phyloP scores from a whole-genome alignment of 345 rosid species.

The Cardamine occulta region DNA sequence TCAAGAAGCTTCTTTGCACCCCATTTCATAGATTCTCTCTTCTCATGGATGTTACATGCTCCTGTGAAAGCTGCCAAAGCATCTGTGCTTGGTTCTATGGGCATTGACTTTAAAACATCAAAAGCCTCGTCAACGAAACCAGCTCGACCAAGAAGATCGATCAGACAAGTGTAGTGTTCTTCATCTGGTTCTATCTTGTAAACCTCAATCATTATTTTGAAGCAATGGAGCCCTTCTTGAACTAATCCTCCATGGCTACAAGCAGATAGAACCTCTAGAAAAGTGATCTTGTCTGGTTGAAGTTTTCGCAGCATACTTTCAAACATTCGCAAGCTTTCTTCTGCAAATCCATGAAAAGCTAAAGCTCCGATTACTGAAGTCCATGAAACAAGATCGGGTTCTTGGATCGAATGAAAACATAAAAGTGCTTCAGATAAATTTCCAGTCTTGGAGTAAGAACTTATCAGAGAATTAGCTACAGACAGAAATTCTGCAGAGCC shows the following conservation, averaged over 20 bases:
- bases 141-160: constrained; percentile 73
- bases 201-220: constrained; percentile 53
- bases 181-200: constrained; percentile 55
- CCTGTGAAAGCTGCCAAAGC: constrained; percentile 64
- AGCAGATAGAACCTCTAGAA: constrained; percentile 66
- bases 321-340: constrained; percentile 54
- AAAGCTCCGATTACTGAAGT: constrained; percentile 64
- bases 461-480: constrained; percentile 58
- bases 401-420: constrained; percentile 51
- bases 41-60: constrained; percentile 64
- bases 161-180: constrained; percentile 67
- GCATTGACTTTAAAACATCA: constrained; percentile 53
- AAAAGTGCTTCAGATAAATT: constrained; percentile 50
- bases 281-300: constrained; percentile 64
- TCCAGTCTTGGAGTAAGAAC: constrained; percentile 65
- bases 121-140: constrained; percentile 66
- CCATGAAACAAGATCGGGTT: constrained; percentile 69
- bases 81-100: constrained; percentile 44
- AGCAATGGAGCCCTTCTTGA: constrained; percentile 61
- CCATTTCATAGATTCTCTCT: constrained; percentile 49
- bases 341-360: constrained; percentile 62
- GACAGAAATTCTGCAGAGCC: constrained; percentile 53
- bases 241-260: constrained; percentile 74
- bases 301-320: constrained; percentile 53
- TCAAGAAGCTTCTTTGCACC: constrained; percentile 62